Conservation (phyloP, 1,284 basidiomycete genomes). For the Ustilago cynodontis region DNA sequence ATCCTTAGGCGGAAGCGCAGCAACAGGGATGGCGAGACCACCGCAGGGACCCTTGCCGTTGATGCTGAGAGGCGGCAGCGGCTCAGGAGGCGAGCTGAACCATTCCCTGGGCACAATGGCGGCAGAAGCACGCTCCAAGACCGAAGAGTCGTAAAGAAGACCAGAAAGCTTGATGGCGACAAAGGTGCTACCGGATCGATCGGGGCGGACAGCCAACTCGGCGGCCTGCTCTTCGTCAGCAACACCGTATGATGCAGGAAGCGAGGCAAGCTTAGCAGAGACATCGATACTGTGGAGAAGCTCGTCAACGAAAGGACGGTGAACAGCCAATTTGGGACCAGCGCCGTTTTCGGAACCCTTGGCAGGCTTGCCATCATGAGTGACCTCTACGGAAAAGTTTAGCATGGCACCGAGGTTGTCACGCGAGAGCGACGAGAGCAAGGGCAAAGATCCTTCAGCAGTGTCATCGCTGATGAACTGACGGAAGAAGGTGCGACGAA, state of each 20-base stretch:
- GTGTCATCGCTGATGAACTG: constrained; percentile 92
- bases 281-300: constrained; percentile 57
- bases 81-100: constrained; percentile 59
- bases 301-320: constrained; percentile 52
- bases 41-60: constrained; percentile 55
- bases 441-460: constrained; percentile 77
- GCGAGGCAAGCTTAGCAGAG: constrained; percentile 40
- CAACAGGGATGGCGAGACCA: constrained; percentile 57
- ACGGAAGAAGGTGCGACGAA: constrained; percentile 86
- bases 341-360: constrained; percentile 72
- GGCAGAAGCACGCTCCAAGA: constrained; percentile 57
- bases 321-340: constrained; percentile 27
- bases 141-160: constrained; percentile 53
- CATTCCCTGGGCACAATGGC: constrained; percentile 60
- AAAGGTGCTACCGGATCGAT: constrained; percentile 56
- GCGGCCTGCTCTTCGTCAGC: constrained; percentile 31
- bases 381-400: constrained; percentile 86
- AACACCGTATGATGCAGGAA: constrained; percentile 39
- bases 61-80: constrained; percentile 49
- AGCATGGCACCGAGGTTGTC: constrained; percentile 82
- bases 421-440: constrained; percentile 75
- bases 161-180: constrained; percentile 66
- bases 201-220: constrained; percentile 37
- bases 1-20: constrained; percentile 50
- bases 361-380: constrained; percentile 74